Percentiles rank a stretch among this genome's conserved stretches.
These are phyloP conservation scores for Pyracantha coccinea DNA, from an alignment of 331 rosid species.

Conservation along the genomic window DNA sequence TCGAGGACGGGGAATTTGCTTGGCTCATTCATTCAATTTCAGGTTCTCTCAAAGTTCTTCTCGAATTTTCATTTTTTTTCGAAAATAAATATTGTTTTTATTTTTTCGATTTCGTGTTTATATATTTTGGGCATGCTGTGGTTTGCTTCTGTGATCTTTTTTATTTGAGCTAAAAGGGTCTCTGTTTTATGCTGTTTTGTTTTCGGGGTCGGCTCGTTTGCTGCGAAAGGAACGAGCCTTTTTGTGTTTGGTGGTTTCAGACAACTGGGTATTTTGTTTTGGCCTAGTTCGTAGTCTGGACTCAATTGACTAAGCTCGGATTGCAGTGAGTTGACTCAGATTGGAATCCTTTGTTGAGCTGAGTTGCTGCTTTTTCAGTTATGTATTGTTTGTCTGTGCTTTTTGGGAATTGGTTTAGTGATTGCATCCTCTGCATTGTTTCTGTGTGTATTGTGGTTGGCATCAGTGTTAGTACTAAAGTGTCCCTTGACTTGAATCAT, in stretches of 20 bases:
- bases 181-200: conserved; percentile 29
- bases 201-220: conserved; percentile 22
- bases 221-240: conserved; percentile 15
- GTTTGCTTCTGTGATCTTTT: conserved; percentile 15
- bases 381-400: conserved; percentile 22
- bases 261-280: conserved; percentile 14
- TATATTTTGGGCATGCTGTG: neutral
- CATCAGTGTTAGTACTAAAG: neutral
- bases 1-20: conserved; percentile 28
- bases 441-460: neutral
- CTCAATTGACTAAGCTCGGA: conserved; percentile 24
- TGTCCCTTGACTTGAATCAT: conserved; percentile 15
- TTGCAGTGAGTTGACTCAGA: conserved; percentile 41
- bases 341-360: conserved; percentile 31
- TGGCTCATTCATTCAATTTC: conserved; percentile 19
- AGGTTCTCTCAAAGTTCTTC: conserved; percentile 45
- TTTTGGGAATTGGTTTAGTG: neutral
- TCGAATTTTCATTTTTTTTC: neutral
- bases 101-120: conserved; percentile 1
- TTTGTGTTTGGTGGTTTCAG: conserved; percentile 8
- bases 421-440: neutral
- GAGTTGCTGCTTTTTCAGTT: conserved; percentile 30
- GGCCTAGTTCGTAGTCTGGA: conserved; percentile 26
- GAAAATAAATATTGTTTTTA: neutral
- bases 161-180: conserved; percentile 22